These are phyloP conservation scores for Pseudogymnoascus sp. DNA, from an alignment of 2,329 filamentous ascomycete species.

Conservation along the genomic window DNA sequence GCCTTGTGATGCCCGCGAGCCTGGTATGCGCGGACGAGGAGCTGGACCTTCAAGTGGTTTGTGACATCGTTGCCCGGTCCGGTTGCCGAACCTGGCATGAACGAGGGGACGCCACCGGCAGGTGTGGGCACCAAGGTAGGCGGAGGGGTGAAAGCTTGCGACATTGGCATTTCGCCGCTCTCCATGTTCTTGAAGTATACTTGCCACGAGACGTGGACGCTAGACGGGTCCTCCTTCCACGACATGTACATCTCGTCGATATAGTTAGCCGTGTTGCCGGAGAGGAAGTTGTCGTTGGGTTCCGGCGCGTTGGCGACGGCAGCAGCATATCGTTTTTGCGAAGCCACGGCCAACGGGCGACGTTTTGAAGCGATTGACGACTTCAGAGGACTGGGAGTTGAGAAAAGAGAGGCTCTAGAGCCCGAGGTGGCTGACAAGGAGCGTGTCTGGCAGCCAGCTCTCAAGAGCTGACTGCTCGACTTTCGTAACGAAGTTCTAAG, in stretches of 20 bases:
- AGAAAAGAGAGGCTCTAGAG: slow-evolving; percentile 31
- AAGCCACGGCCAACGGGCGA: slow-evolving; percentile 38
- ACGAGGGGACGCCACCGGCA: slow-evolving; percentile 66
- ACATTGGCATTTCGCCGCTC: slow-evolving; percentile 93
- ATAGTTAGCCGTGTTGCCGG: slow-evolving; percentile 96
- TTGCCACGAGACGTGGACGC: slow-evolving; percentile 97
- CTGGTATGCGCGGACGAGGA: slow-evolving; percentile 95
- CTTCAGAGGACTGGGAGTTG: slow-evolving; percentile 30
- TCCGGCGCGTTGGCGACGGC: slow-evolving; percentile 55
- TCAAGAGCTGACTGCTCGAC: slow-evolving; percentile 57
- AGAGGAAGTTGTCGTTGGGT: slow-evolving; percentile 91
- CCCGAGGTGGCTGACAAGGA: slow-evolving; percentile 29
- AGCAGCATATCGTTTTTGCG: slow-evolving; percentile 49
- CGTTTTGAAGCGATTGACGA: slow-evolving; percentile 41
- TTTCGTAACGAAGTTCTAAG: slow-evolving; percentile 62
- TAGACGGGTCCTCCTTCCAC: slow-evolving; percentile 89
- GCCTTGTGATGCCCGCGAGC: slow-evolving; percentile 97
- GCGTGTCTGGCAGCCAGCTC: slow-evolving; percentile 41
- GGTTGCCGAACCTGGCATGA: slow-evolving; percentile 60
- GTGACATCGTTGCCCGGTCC: slow-evolving; percentile 74
- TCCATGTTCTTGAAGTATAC: slow-evolving; percentile 99
- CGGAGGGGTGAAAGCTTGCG: slow-evolving; percentile 92
- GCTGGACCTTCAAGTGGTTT: slow-evolving; percentile 96
- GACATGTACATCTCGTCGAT: slow-evolving; percentile 99
- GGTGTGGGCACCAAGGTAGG: slow-evolving; percentile 83